Evolutionary conservation across 352 stramenopile species (phyloP).

Genomic region (Peronospora tabacina): DNA sequence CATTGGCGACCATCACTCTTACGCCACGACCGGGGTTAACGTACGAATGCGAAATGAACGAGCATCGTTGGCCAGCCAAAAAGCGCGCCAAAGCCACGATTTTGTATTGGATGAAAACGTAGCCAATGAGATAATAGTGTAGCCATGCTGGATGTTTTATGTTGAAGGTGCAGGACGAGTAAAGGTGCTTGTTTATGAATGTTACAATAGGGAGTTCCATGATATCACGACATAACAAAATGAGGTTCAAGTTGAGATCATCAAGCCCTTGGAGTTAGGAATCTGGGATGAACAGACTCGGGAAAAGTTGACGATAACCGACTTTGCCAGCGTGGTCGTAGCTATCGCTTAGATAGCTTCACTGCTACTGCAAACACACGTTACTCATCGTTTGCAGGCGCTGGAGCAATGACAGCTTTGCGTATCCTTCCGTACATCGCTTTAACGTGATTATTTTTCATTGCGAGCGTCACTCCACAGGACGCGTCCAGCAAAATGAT

Average conservation of each 20-base stretch:
- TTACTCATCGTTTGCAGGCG: slow-evolving; percentile 60
- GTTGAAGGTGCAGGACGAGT: too few species aligned
- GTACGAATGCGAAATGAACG: slow-evolving; percentile 17
- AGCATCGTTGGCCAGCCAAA: slow-evolving; percentile 12
- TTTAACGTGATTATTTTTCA: too few species aligned
- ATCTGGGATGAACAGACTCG: slow-evolving; percentile 1
- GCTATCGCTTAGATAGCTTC: too few species aligned
- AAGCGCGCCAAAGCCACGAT: slow-evolving; percentile 2
- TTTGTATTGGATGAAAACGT: slow-evolving; percentile 15
- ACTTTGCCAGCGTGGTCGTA: slow-evolving; percentile 3
- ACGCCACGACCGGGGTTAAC: background rate
- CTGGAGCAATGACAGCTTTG: slow-evolving; percentile 3
- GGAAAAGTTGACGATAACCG: slow-evolving; percentile 21
- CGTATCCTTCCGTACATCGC: too few species aligned
- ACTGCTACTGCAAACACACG: background rate
- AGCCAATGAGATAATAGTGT: slow-evolving; percentile 13
- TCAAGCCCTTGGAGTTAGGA: too few species aligned
- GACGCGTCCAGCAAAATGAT: too few species aligned
- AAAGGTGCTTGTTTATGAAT: background rate
- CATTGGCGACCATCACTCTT: slow-evolving; percentile 55
- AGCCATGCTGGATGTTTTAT: slow-evolving; percentile 4
- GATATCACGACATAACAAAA: background rate
- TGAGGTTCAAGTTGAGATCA: too few species aligned
- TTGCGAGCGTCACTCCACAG: too few species aligned
- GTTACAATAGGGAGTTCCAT: background rate